These are phyloP conservation scores for Mycena rosella DNA, from an alignment of 768 basidiomycete genomes.

Conservation along the genomic window DNA sequence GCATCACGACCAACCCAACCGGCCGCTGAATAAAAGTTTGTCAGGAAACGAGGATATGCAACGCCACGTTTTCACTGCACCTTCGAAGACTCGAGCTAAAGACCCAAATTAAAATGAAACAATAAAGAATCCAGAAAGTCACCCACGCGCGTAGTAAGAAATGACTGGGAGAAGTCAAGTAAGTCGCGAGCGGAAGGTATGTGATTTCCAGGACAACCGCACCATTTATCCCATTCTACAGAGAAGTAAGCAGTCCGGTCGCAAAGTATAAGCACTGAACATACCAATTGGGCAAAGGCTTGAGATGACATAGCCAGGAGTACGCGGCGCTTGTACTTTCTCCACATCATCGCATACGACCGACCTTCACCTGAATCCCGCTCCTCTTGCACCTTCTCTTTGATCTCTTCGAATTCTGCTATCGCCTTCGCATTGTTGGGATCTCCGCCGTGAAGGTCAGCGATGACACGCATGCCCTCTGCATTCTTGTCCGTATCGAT, in stretches of 20 bases:
- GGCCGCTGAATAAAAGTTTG: constrained; percentile 69
- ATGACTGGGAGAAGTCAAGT: constrained; percentile 69
- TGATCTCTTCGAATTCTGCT: constrained; percentile 93
- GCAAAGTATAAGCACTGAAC: constrained; percentile 10
- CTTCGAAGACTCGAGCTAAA: constrained; percentile 91
- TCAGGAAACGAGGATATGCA: neutral
- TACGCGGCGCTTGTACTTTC: constrained; percentile 86
- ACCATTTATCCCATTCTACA: constrained; percentile 95
- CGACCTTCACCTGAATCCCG: constrained; percentile 81
- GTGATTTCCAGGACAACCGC: constrained; percentile 35
- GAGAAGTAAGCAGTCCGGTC: neutral
- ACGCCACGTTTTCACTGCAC: constrained; percentile 51
- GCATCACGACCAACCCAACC: constrained; percentile 96
- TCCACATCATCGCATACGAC: constrained; percentile 88
- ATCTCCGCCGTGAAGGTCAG: constrained; percentile 90
- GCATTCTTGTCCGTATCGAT: constrained; percentile 88
- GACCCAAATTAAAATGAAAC: neutral
- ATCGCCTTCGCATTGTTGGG: constrained; percentile 73
- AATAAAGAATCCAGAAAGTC: constrained; percentile 18
- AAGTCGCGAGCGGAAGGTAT: constrained; percentile 14
- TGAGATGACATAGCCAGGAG: constrained; percentile 96
- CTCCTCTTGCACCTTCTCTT: constrained; percentile 83
- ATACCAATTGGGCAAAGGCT: constrained; percentile 92
- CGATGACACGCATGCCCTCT: constrained; percentile 88
- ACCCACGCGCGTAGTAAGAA: constrained; percentile 92